phyloP scores from a whole-genome alignment of 108 stramenopile species.

The Pseudonitzschia pungens region DNA sequence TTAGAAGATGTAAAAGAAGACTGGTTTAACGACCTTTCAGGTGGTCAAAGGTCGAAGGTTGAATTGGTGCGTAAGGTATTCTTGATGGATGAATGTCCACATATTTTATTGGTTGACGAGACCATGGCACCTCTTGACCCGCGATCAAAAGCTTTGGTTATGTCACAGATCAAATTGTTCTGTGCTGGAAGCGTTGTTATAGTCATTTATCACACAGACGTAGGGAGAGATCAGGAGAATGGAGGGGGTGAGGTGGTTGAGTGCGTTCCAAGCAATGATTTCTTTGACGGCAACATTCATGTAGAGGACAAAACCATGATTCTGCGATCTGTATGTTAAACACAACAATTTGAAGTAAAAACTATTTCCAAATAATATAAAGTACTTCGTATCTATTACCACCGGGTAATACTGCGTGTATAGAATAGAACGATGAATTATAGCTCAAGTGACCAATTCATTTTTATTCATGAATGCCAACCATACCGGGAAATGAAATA shows the following conservation, averaged over 20 bases:
- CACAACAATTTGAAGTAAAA: neutral
- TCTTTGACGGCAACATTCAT: slow-evolving; percentile 86
- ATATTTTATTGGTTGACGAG: slow-evolving; percentile 79
- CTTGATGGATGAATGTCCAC: slow-evolving; percentile 66
- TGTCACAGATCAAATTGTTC: slow-evolving; percentile 78
- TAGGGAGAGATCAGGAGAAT: slow-evolving; percentile 35
- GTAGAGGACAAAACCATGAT: slow-evolving; percentile 65
- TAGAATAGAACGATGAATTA: no score
- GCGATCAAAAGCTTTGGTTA: slow-evolving; percentile 71
- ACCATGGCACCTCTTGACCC: slow-evolving; percentile 90
- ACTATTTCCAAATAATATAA: no score
- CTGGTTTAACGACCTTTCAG: slow-evolving; percentile 84
- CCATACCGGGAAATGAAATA: no score
- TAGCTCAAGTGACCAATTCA: no score
- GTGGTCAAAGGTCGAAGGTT: slow-evolving; percentile 87
- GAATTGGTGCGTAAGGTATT: slow-evolving; percentile 85
- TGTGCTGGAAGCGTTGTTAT: slow-evolving; percentile 75
- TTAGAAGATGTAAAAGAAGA: slow-evolving; percentile 81
- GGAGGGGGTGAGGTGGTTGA: slow-evolving; percentile 36
- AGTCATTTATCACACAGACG: slow-evolving; percentile 92
- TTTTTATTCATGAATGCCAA: no score
- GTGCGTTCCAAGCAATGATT: slow-evolving; percentile 83
- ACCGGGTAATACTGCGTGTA: no score
- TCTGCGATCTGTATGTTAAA: slow-evolving; percentile 70
- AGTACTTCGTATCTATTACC: no score